Conservation (phyloP, 1,284 basidiomycete species). For the Cryptococcus sp. region DNA sequence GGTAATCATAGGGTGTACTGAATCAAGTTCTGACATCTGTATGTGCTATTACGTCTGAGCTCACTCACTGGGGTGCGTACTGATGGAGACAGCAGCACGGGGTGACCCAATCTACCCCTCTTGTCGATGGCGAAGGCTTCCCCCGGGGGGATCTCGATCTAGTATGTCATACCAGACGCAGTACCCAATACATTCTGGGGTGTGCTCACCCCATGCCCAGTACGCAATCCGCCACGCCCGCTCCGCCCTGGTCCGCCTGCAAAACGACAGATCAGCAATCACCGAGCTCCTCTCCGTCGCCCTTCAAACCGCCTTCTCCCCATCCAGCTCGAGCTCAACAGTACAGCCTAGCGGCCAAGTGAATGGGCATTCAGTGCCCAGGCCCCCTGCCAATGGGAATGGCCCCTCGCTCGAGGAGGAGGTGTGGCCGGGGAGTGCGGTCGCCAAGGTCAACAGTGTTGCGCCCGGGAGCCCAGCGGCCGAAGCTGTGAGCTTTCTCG, state of each 20-base stretch:
- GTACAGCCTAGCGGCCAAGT: conserved; percentile 8
- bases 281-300: conserved; percentile 65
- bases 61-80: neutral
- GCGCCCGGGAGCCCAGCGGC: conserved; percentile 72
- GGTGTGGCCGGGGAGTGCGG: conserved; percentile 45
- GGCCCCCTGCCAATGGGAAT: neutral
- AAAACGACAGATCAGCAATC: conserved; percentile 69
- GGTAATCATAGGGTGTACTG: conserved; percentile 26
- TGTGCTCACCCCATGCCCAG: conserved; percentile 15
- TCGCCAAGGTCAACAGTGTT: conserved; percentile 75
- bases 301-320: conserved; percentile 58
- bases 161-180: conserved; percentile 17
- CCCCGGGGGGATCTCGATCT: conserved; percentile 72
- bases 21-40: conserved; percentile 37
- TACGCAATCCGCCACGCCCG: conserved; percentile 71
- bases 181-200: neutral
- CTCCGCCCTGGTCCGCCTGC: conserved; percentile 50
- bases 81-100: conserved; percentile 31
- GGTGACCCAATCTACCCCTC: conserved; percentile 54
- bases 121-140: conserved; percentile 80
- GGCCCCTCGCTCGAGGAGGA: neutral
- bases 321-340: conserved; percentile 48
- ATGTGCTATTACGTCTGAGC: neutral
- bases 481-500: conserved; percentile 61
- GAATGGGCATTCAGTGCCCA: conserved; percentile 13